phyloP scores from a whole-genome alignment of 306 rosid species.

The Nissolia schottii region DNA sequence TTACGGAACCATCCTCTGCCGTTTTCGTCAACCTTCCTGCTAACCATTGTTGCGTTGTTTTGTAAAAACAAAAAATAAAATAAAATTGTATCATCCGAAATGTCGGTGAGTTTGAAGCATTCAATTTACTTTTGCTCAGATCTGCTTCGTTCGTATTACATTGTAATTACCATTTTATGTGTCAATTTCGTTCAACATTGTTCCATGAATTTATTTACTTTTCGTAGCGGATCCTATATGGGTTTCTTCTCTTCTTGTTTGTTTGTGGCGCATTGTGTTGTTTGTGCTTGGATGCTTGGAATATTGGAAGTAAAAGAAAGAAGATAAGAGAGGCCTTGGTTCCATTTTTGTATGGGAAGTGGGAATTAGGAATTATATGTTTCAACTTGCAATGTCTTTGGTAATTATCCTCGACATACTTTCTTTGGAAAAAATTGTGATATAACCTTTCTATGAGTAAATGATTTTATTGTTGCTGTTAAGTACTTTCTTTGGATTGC shows the following conservation, averaged over 20 bases:
- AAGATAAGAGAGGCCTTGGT: not conserved
- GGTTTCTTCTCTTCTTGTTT: conserved; percentile 3
- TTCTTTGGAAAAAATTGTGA: not conserved
- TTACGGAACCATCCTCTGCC: not conserved
- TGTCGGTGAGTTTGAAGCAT: conserved; percentile 38
- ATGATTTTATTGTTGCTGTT: not conserved
- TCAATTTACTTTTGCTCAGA: conserved; percentile 7
- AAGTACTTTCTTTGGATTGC: too few relatives aligned
- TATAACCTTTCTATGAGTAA: not conserved
- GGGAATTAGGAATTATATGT: not conserved
- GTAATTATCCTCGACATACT: not conserved
- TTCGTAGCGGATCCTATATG: not conserved
- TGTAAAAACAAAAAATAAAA: too few relatives aligned
- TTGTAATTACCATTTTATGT: not conserved
- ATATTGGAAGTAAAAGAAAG: not conserved
- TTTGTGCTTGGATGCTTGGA: conserved; percentile 10
- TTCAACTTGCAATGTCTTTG: not conserved
- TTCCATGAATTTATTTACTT: not conserved
- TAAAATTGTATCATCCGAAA: not conserved
- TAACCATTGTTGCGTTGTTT: not conserved
- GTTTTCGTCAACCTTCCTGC: not conserved
- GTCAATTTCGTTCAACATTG: not conserved
- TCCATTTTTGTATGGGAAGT: not conserved
- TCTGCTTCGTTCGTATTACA: not conserved
- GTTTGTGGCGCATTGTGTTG: not conserved